Base-by-base conservation (phyloP, 108 stramenopile species). In the Aurantiochytrium sp. region DNA sequence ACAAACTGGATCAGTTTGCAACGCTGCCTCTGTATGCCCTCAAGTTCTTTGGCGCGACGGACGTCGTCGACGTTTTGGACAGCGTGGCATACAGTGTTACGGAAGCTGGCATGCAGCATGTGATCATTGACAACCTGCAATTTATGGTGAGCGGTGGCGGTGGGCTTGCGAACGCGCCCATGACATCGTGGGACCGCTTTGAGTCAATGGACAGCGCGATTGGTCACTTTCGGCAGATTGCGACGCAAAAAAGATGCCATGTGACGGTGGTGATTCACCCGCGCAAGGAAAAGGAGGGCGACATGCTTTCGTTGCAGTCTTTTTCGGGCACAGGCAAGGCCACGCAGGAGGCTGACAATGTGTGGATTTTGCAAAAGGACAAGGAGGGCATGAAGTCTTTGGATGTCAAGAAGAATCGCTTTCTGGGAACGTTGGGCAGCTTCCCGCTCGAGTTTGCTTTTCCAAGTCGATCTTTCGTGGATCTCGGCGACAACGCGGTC, bases 331-430 rank as follows among this genome's bases (percentile, higher is more conserved):
- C 96, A 55, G 98, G 97, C 76, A 99, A 99, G 93, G 97, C 97
- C 18, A 98, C 99, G 16, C 99, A 99, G 94, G 99, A 99, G 92
- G 98, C 98, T n/a, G 99, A 99, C 90, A 97, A 95, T 21, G 98
- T 99, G 28, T 72, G 98, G 58, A 98, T 99, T 64, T 90, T 99
- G 88, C 99, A 99, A 92, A 94, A 92, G 58, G 97, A 96, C 88
- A 28, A 19, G 18, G 91, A 89, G n/a, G 92, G 49, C 42, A 28
- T 6, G 28, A 99, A 98, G 94, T 96, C 91, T 60, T 55, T 99
- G 14, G 99, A 99, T 72, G 97, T 99, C 5, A 95, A 93, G 88
- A 99, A 99, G 96, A 99, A 99, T 92, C 95, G 99, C 44, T 98
- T 94, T 90, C 97, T 98, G 89, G 99, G 99, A 12, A 94, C 95